Base-by-base conservation (phyloP, 441 rosid species). In the Dalechampia spathulata region DNA sequence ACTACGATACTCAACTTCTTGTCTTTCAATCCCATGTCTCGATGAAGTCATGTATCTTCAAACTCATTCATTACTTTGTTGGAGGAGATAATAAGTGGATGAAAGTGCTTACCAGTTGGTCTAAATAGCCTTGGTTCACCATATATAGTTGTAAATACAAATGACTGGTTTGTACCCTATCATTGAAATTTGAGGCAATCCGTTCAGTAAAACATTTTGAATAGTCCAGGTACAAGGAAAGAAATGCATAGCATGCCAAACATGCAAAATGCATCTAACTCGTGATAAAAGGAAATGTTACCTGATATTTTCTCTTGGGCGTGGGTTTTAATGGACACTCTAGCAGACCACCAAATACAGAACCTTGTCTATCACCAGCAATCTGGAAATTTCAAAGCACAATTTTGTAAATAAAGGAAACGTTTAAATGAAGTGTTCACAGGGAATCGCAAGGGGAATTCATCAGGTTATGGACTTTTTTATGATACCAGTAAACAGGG, bases 41-140 rank as follows among this genome's bases (percentile, higher is more conserved):
- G 47, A 47, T 3, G 46, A 14, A 22, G 39, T 26, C 32, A 50
- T 59, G 21, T 27, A 37, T 14, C 14, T 38, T 52, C 28, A 7
- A 57, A 30, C 11, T 27, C 44, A 30, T 34, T 50, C 47, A 2
- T 46, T 37, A 51, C 28, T 19, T 38, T 26, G 4, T 41, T 23
- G 14, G 2, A 42, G 15, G 27, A 57, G 38, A 42, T 2, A 32
- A 25, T 27, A 20, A 49, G 17, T 19, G 54, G 23, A 64, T 37
- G 26, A 12, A 30, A 49, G 22, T 21, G 49, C 76, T 74, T 64
- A 93, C 97, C 99, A 7, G 97, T 93, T 42, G 99, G 81, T 68
- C 96, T 83, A 78, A 93, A 93, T n/a, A 89, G 65, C 78, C 95
- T 85, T 51, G 99, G 99, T 64, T 77, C 78, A 51, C 95, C 99